Conservation (phyloP, 225 moss, liverwort and hornwort genomes). For the Pseudisothecium myosuroides region DNA sequence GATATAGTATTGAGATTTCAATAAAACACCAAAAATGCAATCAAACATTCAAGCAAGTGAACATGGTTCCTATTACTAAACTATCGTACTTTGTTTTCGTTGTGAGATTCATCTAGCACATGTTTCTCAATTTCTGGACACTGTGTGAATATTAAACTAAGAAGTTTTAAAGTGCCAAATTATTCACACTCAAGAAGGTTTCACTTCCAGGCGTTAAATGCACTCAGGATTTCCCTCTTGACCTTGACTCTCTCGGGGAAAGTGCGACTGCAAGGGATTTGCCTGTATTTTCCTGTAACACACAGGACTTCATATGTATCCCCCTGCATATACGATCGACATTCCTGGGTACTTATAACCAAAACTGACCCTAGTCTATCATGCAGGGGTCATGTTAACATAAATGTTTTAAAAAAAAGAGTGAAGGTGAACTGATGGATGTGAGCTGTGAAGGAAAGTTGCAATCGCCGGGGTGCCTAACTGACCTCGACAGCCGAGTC, state of each 20-base stretch:
- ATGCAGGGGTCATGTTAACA: background rate
- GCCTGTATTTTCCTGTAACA: background rate
- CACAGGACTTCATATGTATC: background rate
- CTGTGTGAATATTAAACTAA: background rate
- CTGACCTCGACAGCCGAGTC: constrained; percentile 18
- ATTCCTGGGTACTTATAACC: background rate
- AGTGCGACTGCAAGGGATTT: background rate
- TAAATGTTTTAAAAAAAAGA: too few relatives aligned
- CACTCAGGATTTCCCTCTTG: background rate
- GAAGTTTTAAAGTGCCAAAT: background rate
- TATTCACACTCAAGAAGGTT: background rate
- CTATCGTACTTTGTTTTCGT: background rate
- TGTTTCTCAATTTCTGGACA: background rate
- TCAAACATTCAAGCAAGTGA: background rate
- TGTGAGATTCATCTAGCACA: background rate
- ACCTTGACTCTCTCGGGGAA: background rate
- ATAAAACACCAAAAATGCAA: background rate
- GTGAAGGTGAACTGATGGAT: too few relatives aligned
- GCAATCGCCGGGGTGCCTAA: background rate
- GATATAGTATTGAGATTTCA: background rate
- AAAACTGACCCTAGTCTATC: background rate
- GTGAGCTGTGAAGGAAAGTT: background rate
- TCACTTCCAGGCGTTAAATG: background rate
- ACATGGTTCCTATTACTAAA: too few relatives aligned
- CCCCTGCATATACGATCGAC: background rate